Evolutionary conservation across 2,329 filamentous ascomycete genomes (phyloP).

Genomic region (Colletotrichum sp.): DNA sequence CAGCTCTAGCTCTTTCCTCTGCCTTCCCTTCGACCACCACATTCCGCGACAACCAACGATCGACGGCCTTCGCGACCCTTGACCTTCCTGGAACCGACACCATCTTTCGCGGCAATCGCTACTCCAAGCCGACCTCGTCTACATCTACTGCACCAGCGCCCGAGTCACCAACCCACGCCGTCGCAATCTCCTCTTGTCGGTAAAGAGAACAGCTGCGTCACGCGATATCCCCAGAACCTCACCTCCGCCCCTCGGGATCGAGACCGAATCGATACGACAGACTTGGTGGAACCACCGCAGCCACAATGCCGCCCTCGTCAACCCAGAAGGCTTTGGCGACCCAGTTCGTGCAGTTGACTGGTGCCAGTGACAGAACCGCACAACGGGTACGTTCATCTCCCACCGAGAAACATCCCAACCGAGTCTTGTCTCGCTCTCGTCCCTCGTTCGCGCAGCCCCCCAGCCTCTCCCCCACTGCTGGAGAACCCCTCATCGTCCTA

Average conservation of each 20-base stretch:
- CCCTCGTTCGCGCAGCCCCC: background rate
- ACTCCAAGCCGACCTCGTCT: background rate
- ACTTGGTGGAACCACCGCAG: background rate
- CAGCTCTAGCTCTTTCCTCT: background rate
- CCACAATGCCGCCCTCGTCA: conserved; percentile 40
- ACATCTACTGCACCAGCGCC: background rate
- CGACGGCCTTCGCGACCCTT: background rate
- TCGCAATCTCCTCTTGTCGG: background rate
- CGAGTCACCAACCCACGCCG: background rate
- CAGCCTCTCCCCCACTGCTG: background rate
- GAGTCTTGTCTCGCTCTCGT: background rate
- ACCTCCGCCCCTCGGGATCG: background rate
- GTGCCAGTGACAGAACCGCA: conserved; percentile 47
- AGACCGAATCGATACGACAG: background rate
- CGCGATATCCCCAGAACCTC: background rate
- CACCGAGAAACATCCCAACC: background rate
- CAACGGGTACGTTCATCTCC: conserved; percentile 44
- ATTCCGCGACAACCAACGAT: background rate
- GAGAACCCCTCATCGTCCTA: background rate
- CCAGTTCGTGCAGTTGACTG: conserved; percentile 49
- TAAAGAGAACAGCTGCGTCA: background rate
- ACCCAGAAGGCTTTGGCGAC: conserved; percentile 44
- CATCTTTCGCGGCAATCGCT: background rate
- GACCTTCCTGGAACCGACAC: background rate
- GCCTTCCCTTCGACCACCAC: background rate